These are phyloP conservation scores for Exophiala sideris DNA, from an alignment of 2,329 filamentous ascomycete species.

Conservation along the genomic window DNA sequence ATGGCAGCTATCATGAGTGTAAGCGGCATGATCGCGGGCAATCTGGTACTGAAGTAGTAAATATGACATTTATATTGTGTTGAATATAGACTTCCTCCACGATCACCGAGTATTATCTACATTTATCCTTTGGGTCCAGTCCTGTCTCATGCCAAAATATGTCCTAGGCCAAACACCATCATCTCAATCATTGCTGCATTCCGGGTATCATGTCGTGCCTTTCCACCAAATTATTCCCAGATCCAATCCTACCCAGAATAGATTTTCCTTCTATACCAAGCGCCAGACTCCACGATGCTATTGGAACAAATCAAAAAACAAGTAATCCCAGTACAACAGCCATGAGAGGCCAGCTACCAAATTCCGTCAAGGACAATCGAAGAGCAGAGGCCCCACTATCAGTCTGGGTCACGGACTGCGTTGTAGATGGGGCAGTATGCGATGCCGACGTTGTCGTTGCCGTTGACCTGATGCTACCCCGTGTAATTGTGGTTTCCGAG, in stretches of 20 bases:
- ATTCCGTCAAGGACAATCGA: background rate
- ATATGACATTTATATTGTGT: background rate
- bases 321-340: slow-evolving; percentile 2
- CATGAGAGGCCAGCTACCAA: slow-evolving; percentile 7
- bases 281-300: slow-evolving; percentile 1
- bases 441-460: slow-evolving; percentile 2
- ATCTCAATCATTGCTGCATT: background rate
- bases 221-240: background rate
- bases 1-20: slow-evolving; percentile 84
- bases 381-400: background rate
- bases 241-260: background rate
- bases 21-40: slow-evolving; percentile 64
- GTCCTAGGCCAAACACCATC: too few species aligned
- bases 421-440: slow-evolving; percentile 7
- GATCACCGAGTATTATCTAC: background rate
- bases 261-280: slow-evolving; percentile 2
- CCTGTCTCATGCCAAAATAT: too few species aligned
- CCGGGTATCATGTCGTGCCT: slow-evolving; percentile 13
- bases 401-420: background rate
- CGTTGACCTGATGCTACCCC: background rate
- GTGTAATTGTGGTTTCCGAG: slow-evolving; percentile 7
- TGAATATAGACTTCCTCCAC: background rate
- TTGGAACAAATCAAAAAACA: slow-evolving; percentile 6
- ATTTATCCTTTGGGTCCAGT: too few species aligned
- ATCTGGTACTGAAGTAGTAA: slow-evolving; percentile 9